Conservation (phyloP, 1,139 yeast species). For the Taphrina confusa region DNA sequence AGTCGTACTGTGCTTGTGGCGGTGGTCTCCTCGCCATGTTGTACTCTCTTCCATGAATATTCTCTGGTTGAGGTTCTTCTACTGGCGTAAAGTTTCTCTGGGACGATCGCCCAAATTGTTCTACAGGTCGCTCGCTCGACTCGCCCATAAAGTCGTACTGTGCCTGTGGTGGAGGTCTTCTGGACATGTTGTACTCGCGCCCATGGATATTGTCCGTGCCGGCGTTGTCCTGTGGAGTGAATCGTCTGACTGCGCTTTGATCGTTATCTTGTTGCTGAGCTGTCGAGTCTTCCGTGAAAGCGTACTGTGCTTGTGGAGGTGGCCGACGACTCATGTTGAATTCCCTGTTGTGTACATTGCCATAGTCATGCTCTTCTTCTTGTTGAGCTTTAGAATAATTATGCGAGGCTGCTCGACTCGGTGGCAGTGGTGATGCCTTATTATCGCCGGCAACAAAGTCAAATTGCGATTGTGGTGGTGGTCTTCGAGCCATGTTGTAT, state of each 20-base stretch:
- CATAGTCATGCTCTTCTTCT: not conserved
- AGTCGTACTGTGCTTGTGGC: conserved; percentile 33
- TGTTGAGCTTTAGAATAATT: conserved; percentile 18
- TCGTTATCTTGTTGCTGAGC: not conserved
- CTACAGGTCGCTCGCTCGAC: not conserved
- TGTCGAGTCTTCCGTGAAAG: conserved; percentile 12
- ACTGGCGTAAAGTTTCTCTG: conserved; percentile 10
- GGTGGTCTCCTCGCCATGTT: conserved; percentile 24
- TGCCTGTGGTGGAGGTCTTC: conserved; percentile 31
- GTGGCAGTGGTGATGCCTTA: conserved; percentile 2
- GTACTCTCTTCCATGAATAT: conserved; percentile 20
- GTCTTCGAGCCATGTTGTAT: conserved; percentile 13
- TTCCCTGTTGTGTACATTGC: not conserved
- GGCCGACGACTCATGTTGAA: conserved; percentile 17
- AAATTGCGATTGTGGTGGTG: conserved; percentile 20
- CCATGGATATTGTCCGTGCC: conserved; percentile 23
- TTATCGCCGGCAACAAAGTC: conserved; percentile 18
- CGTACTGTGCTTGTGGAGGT: conserved; percentile 32
- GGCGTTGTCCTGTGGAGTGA: conserved; percentile 10
- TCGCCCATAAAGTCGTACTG: conserved; percentile 20
- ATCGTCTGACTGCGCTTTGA: not conserved
- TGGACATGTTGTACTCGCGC: conserved; percentile 24
- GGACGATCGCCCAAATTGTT: conserved; percentile 10
- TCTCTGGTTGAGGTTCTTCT: conserved; percentile 2
- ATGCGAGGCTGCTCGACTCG: conserved; percentile 12